Conservation (phyloP, 164 flowering plant genomes). For the Magnolia sinica region DNA sequence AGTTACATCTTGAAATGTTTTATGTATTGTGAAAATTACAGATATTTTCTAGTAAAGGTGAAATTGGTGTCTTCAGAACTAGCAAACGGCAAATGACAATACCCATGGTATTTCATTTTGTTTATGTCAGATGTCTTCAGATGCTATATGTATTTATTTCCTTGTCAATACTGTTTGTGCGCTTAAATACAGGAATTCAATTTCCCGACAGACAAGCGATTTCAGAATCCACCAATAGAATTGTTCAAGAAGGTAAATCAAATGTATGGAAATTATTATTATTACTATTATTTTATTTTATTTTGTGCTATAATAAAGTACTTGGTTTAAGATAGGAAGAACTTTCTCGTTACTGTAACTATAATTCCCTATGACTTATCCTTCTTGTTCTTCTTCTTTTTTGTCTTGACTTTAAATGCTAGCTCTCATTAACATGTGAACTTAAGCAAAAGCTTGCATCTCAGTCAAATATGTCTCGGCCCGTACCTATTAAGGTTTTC, state of each 20-base stretch:
- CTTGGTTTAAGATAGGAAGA: not conserved
- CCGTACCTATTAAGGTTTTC: slow-evolving; percentile 46
- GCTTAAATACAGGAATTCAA: slow-evolving; percentile 55
- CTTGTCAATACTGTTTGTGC: not conserved
- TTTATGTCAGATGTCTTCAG: slow-evolving; percentile 1
- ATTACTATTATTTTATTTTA: too few relatives aligned
- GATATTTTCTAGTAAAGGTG: slow-evolving; percentile 88
- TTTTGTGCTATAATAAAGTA: not conserved
- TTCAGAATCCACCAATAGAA: slow-evolving; percentile 60
- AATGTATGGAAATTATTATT: not conserved
- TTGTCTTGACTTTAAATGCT: slow-evolving; percentile 6
- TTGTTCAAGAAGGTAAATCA: slow-evolving; percentile 73
- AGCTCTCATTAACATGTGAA: slow-evolving; percentile 71
- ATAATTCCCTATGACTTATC: not conserved
- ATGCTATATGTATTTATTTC: not conserved
- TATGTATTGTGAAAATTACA: slow-evolving; percentile 19
- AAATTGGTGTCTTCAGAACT: slow-evolving; percentile 69
- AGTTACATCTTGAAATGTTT: not conserved
- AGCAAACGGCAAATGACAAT: slow-evolving; percentile 59
- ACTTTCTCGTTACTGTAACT: not conserved
- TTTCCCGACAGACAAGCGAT: slow-evolving; percentile 59
- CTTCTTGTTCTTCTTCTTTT: slow-evolving; percentile 1
- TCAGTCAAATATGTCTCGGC: slow-evolving; percentile 30
- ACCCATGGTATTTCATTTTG: slow-evolving; percentile 50
- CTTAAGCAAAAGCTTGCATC: slow-evolving; percentile 40